These are phyloP conservation scores for Zea mays DNA, from an alignment of 176 grass and related monocot species.

Conservation along the genomic window Zm-B73-REFERENCE-NAM-5.0 NC_050104.1:28605501-28606000, in stretches of 20 bases:
- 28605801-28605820: not conserved
- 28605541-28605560: not conserved
- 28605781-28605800: conserved; percentile 13
- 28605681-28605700: conserved; percentile 63
- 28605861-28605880: not conserved
- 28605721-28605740: not conserved
- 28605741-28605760: not conserved
- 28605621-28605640: conserved; percentile 59
- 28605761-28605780: not conserved
- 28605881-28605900: not conserved
- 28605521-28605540: conserved; percentile 78
- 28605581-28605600: not conserved
- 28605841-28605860: not conserved
- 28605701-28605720: conserved; percentile 58
- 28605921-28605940: conserved; percentile 6
- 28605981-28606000: not conserved
- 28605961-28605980: not conserved
- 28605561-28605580: not conserved
- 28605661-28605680: conserved; percentile 73
- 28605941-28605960: not conserved
- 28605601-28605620: not conserved
- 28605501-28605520: conserved; percentile 67
- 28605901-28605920: not conserved
- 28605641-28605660: conserved; percentile 75
- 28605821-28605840: not conserved